Conservation (phyloP, 371 early-diverging fungal genomes). For the Mucor ambiguus region DNA sequence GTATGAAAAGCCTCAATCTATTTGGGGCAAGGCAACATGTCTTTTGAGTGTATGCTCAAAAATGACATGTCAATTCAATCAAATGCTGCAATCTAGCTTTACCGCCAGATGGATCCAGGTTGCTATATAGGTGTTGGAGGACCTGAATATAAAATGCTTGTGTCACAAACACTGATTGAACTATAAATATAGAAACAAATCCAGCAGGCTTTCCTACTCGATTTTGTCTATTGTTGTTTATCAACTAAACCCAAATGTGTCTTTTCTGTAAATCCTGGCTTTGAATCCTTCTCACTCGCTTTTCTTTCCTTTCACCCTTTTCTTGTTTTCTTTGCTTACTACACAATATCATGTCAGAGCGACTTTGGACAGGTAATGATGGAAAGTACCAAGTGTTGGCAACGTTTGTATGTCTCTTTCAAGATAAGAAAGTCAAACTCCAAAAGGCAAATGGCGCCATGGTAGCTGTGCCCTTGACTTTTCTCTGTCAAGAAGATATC, state of each 20-base stretch:
- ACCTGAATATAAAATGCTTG: neutral
- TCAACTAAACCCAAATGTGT: neutral
- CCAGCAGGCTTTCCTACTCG: neutral
- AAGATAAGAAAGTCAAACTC: conserved; percentile 46
- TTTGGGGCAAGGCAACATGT: too few species aligned
- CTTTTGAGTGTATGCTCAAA: too few species aligned
- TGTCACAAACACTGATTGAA: neutral
- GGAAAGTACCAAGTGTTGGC: conserved; percentile 46
- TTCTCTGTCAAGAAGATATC: conserved; percentile 36
- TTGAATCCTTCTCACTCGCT: neutral
- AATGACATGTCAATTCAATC: too few species aligned
- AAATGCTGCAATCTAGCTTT: neutral
- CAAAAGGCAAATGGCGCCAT: conserved; percentile 36
- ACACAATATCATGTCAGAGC: conserved; percentile 5
- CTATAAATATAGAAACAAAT: neutral
- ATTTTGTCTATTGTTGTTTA: neutral
- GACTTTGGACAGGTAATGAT: conserved; percentile 41
- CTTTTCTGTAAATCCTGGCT: neutral
- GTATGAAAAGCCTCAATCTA: too few species aligned
- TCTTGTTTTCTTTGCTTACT: neutral
- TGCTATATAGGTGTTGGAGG: neutral
- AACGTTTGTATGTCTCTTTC: conserved; percentile 37
- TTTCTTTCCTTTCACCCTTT: neutral
- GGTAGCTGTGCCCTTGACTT: conserved; percentile 43
- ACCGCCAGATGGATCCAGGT: neutral